These are phyloP conservation scores for Phyllosticta citribraziliensis DNA, from an alignment of 2,329 filamentous ascomycete genomes.

Conservation along the genomic window DNA sequence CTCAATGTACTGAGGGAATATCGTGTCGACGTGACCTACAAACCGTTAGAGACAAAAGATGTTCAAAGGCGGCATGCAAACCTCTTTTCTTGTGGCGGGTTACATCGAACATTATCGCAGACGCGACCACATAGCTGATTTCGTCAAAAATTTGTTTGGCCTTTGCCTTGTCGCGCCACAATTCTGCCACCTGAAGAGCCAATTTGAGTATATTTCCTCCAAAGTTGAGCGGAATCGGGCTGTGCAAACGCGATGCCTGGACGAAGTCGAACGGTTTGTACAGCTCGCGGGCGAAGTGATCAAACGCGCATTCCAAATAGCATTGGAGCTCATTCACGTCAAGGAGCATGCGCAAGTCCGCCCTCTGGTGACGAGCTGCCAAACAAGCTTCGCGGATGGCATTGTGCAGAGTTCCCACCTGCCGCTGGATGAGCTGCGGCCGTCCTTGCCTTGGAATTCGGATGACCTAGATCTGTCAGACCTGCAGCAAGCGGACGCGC, in stretches of 20 bases:
- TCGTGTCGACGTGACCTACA: constrained; percentile 24
- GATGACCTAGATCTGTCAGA: constrained; percentile 18
- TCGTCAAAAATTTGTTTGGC: constrained; percentile 32
- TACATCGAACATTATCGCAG: constrained; percentile 41
- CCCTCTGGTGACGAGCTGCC: constrained; percentile 32
- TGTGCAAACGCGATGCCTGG: constrained; percentile 34
- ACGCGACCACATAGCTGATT: constrained; percentile 40
- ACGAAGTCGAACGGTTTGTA: constrained; percentile 44
- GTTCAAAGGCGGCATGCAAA: background rate
- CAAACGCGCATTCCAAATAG: constrained; percentile 41
- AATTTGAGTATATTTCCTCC: constrained; percentile 42
- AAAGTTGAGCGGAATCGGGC: constrained; percentile 39
- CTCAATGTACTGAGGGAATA: constrained; percentile 34
- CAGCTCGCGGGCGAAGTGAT: constrained; percentile 39
- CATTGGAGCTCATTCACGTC: constrained; percentile 37
- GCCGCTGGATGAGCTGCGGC: constrained; percentile 40
- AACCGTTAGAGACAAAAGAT: background rate
- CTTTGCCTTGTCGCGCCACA: constrained; percentile 14
- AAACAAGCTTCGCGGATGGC: constrained; percentile 32
- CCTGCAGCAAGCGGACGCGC: background rate
- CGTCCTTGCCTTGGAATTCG: constrained; percentile 37
- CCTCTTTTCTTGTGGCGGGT: constrained; percentile 26
- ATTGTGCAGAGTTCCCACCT: constrained; percentile 37
- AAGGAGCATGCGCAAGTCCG: constrained; percentile 38
- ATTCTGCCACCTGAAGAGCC: constrained; percentile 31